phyloP scores from a whole-genome alignment of 2,329 filamentous ascomycete genomes.

The Colletotrichum nymphaeae region DNA sequence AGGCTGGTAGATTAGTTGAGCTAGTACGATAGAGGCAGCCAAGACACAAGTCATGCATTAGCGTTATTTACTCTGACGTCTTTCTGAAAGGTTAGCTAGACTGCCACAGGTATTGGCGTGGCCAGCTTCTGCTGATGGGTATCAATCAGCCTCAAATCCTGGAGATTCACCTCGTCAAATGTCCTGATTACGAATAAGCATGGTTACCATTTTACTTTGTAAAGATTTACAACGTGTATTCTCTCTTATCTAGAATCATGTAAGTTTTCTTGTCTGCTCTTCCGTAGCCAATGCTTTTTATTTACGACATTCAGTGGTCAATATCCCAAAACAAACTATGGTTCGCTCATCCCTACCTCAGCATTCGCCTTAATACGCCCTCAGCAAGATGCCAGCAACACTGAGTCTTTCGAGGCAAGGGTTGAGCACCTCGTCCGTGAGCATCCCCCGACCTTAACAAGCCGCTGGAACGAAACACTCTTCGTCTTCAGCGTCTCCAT shows the following conservation, averaged over 20 bases:
- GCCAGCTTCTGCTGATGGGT: not conserved
- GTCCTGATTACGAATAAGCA: not conserved
- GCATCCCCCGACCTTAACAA: not conserved
- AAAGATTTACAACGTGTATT: not conserved
- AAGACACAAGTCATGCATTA: slow-evolving; percentile 15
- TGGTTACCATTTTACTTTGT: not conserved
- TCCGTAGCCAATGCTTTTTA: not conserved
- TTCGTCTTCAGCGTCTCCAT: too few relatives aligned
- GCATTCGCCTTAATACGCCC: accelerated
- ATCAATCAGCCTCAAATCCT: not conserved
- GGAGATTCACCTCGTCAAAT: not conserved
- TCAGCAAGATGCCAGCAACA: not conserved
- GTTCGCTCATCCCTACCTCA: not conserved
- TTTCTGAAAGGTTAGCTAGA: not conserved
- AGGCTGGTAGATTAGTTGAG: accelerated
- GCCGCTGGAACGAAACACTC: too few relatives aligned
- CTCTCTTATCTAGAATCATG: not conserved
- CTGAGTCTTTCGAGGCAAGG: not conserved
- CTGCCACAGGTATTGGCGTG: not conserved
- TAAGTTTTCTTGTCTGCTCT: not conserved
- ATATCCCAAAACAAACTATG: not conserved
- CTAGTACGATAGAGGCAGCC: not conserved
- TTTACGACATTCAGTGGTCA: not conserved
- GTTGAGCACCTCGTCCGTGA: not conserved
- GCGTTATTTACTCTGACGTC: not conserved